Conservation (phyloP, 495 filamentous ascomycete species). For the Penicillium maclennaniae region DNA sequence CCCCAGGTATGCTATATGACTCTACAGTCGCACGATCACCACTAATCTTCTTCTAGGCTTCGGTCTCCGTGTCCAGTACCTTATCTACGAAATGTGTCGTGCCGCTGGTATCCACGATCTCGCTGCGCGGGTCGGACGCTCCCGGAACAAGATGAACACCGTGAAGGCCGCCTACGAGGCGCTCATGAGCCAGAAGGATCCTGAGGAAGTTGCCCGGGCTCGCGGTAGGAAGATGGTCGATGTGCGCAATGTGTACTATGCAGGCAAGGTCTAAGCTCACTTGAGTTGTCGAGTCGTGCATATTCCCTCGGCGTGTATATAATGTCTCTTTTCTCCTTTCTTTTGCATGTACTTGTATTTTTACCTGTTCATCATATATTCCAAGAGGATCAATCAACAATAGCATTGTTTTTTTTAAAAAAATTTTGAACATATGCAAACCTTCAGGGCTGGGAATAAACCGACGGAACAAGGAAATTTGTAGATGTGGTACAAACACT, state of each 20-base stretch:
- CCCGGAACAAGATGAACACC: constrained; percentile 92
- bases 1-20: constrained; percentile 66
- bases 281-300: constrained; percentile 18
- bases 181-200: constrained; percentile 73
- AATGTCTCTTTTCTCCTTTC: constrained; percentile 33
- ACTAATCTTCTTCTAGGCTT: constrained; percentile 59
- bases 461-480: too few relatives aligned
- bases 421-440: constrained; percentile 1
- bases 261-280: constrained; percentile 57
- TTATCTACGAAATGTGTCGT: constrained; percentile 89
- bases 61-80: constrained; percentile 81
- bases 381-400: constrained; percentile 14
- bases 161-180: constrained; percentile 86
- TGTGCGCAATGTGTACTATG: constrained; percentile 95
- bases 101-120: constrained; percentile 81
- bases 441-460: neutral
- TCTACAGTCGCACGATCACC: neutral
- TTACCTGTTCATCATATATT: constrained; percentile 15
- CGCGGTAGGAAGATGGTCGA: constrained; percentile 93
- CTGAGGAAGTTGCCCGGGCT: constrained; percentile 81
- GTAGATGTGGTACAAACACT: too few relatives aligned
- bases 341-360: constrained; percentile 32
- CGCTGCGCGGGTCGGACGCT: constrained; percentile 69
- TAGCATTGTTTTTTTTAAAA: constrained; percentile 4
- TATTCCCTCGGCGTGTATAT: constrained; percentile 37